These are phyloP conservation scores for bread wheat (Triticum aestivum) DNA, from an alignment of 176 grass and related monocot species.

Conservation along the genomic window IWGSC_CS_RefSeq_v2.1 NC_057799.1:123343948-123344447, in stretches of 20 bases:
- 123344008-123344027: slow-evolving; percentile 10
- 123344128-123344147: slow-evolving; percentile 13
- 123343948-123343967: neutral
- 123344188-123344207: slow-evolving; percentile 75
- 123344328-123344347: slow-evolving; percentile 7
- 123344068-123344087: neutral
- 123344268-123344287: slow-evolving; percentile 57
- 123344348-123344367: neutral
- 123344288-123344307: slow-evolving; percentile 23
- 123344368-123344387: neutral
- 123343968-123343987: neutral
- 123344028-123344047: neutral
- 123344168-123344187: neutral
- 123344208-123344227: slow-evolving; percentile 87
- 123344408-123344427: neutral
- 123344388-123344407: neutral
- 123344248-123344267: slow-evolving; percentile 94
- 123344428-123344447: slow-evolving; percentile 5
- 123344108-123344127: neutral
- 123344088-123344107: slow-evolving; percentile 13
- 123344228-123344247: slow-evolving; percentile 85
- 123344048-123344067: neutral
- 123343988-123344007: neutral
- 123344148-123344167: neutral
- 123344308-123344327: neutral